Base-by-base conservation (phyloP, 352 stramenopile genomes). In the Phytophthora sp. region DNA sequence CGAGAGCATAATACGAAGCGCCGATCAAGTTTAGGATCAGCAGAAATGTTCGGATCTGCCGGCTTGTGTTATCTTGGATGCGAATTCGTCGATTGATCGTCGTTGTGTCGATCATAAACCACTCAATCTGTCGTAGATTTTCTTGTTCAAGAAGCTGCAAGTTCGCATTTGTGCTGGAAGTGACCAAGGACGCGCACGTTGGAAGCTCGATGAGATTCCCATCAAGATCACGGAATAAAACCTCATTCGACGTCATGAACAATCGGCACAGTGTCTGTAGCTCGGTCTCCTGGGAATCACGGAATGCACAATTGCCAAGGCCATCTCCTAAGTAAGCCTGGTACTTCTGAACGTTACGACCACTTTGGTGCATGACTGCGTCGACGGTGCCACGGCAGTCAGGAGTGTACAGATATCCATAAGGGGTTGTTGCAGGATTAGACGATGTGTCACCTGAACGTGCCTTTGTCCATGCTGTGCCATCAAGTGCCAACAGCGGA, bases 271-370 rank as follows among this genome's bases (percentile, higher is more conserved):
- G 42, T 18, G 61, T 70, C 11, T 82, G 73, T 11, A 58, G 59
- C 15, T 66, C 58, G 0, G 73, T 82, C 27, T 82, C 73, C 15
- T 82, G 73, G 0, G 73, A 82, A 17, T 82, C 73, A 10, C 64
- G 57, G 37, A 78, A 78, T 1, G 43, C 51, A 31, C 69, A 79
- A 46, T 77, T 64, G 1, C 73, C 69, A 5, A 77, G 32, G 1
- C 69, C 69, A 18, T 82, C 73, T 7, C 73, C 66, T 32, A 79
- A 64, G 18, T 70, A 82, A 6, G 69, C 66, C 18, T 79, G 73
- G 31, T 82, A 77, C 24, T 82, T 82, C 35, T 79, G 69, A 9
- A 79, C 73, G 15, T 82, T 82, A 28, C 73, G 73, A 26, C 73
- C 73, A 10, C 46, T 58, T 26, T 76, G 58, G 10, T 57, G 28